A percentile compares a stretch with the other conserved stretches of the same genome.
Evolutionary conservation across 257 asterid species (phyloP).

Genomic region (Coffea canephora): DNA sequence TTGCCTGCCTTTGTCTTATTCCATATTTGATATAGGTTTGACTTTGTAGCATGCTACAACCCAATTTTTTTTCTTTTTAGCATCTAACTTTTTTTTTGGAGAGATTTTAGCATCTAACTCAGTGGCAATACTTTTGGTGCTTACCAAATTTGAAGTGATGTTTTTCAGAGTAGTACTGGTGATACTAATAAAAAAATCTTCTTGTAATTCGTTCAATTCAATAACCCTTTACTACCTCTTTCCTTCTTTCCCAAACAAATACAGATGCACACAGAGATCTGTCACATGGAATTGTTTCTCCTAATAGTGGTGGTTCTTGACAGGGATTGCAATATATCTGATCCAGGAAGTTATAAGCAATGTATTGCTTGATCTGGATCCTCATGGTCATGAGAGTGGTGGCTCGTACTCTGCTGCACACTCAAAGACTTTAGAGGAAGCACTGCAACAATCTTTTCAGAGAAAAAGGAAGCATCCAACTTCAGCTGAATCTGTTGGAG

Average conservation of each 20-base stretch:
- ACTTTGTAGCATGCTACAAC: neutral
- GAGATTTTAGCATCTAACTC: neutral
- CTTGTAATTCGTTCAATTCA: neutral
- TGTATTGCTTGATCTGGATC: conserved; percentile 56
- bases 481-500: conserved; percentile 34
- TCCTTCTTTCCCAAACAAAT: neutral
- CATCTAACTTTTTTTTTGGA: too few species aligned
- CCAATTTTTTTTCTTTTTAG: too few species aligned
- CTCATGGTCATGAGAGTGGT: conserved; percentile 34
- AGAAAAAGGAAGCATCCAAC: conserved; percentile 79
- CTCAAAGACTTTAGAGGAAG: conserved; percentile 40
- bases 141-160: neutral
- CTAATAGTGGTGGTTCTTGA: conserved; percentile 5
- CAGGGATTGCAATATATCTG: conserved; percentile 67
- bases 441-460: conserved; percentile 29
- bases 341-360: conserved; percentile 53
- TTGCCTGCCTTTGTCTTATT: neutral
- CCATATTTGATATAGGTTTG: neutral
- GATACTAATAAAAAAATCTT: neutral
- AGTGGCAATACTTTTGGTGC: neutral
- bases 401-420: conserved; percentile 26
- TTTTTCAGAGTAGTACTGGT: neutral
- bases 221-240: neutral
- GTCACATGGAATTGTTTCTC: neutral
- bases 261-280: neutral